phyloP scores from a whole-genome alignment of 345 rosid genomes.

The Psidium guajava region DNA sequence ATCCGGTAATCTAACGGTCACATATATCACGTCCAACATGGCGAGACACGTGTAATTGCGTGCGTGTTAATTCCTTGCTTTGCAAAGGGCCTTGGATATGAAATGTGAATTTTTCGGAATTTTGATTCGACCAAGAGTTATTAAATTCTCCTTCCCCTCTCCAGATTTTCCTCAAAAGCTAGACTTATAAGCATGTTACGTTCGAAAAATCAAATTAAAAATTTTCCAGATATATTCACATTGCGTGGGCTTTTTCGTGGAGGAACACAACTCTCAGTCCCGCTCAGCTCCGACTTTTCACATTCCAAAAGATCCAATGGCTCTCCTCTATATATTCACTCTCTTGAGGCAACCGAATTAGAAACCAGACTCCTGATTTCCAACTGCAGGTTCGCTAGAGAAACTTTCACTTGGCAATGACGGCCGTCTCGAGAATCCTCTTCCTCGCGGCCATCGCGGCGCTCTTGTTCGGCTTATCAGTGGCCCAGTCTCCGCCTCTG shows the following conservation, averaged over 20 bases:
- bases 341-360: not conserved
- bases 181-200: not conserved
- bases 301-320: not conserved
- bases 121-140: not conserved
- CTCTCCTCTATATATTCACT: not conserved
- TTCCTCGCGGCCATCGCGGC: not conserved
- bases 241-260: not conserved
- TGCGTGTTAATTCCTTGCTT: not conserved
- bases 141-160: not conserved
- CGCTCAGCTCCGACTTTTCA: not conserved
- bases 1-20: not conserved
- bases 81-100: not conserved
- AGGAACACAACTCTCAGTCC: not conserved
- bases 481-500: not conserved
- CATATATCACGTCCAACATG: fast-evolving
- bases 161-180: not conserved
- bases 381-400: not conserved
- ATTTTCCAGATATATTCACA: not conserved
- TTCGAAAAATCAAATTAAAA: not conserved
- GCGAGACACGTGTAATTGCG: not conserved
- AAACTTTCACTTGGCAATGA: not conserved
- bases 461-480: not conserved
- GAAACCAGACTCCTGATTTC: not conserved
- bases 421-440: not conserved
- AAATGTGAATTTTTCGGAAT: not conserved